phyloP scores from a whole-genome alignment of 257 asterid species.

The Petunia secreta region DNA sequence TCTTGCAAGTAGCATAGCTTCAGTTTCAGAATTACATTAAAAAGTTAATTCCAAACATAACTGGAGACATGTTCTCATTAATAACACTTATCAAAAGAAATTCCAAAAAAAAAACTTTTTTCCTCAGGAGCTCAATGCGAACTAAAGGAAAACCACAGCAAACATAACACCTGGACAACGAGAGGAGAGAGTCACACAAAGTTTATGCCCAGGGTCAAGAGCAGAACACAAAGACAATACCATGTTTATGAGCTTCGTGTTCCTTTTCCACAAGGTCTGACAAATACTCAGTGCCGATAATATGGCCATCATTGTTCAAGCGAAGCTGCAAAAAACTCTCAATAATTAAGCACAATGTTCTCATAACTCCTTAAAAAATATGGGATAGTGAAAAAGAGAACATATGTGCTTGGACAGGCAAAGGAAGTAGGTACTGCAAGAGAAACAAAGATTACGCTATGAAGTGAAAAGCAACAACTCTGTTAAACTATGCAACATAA shows the following conservation, averaged over 20 bases:
- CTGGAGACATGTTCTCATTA: too few species aligned
- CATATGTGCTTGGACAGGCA: conserved; percentile 12
- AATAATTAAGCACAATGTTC: conserved; percentile 33
- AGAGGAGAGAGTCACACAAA: neutral
- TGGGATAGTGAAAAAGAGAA: neutral
- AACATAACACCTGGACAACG: neutral
- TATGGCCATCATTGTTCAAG: conserved; percentile 70
- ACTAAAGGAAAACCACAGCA: too few species aligned
- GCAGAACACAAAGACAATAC: conserved; percentile 48
- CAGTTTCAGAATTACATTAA: too few species aligned
- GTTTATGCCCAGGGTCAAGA: conserved; percentile 7
- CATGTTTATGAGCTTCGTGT: conserved; percentile 74
- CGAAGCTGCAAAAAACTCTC: conserved; percentile 73
- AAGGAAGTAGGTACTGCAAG: neutral
- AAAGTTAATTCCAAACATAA: too few species aligned
- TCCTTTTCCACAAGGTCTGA: conserved; percentile 97
- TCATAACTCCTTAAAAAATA: neutral
- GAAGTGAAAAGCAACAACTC: neutral
- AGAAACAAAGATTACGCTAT: neutral
- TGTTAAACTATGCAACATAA: neutral
- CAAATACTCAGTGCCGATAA: conserved; percentile 88
- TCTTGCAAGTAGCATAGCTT: too few species aligned
- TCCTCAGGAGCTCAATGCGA: too few species aligned
- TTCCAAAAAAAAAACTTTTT: too few species aligned
- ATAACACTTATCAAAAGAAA: too few species aligned